phyloP scores from a whole-genome alignment of 495 filamentous ascomycete genomes.

The Hypoxylon intermedium region DNA sequence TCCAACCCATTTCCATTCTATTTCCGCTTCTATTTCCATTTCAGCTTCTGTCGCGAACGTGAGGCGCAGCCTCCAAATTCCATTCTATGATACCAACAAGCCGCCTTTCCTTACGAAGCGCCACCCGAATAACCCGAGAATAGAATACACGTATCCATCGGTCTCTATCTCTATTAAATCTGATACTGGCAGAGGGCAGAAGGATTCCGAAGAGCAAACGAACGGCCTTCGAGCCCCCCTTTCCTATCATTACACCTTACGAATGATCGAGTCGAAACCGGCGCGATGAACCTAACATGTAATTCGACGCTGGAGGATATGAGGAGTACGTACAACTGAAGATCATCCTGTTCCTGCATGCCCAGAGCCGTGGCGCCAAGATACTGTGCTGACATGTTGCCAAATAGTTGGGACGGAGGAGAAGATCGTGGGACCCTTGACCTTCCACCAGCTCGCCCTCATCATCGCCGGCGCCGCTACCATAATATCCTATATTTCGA shows the following conservation, averaged over 20 bases:
- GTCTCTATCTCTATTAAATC: neutral
- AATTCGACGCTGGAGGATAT: slow-evolving; percentile 64
- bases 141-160: slow-evolving; percentile 3
- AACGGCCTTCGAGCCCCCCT: neutral
- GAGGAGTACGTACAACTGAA: slow-evolving; percentile 53
- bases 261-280: slow-evolving; percentile 17
- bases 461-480: slow-evolving; percentile 62
- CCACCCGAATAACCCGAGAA: neutral
- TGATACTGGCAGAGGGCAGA: slow-evolving; percentile 4
- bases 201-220: neutral
- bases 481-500: slow-evolving; percentile 61
- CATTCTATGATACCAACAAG: neutral
- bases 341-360: slow-evolving; percentile 32
- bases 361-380: slow-evolving; percentile 36
- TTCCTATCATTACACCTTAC: neutral
- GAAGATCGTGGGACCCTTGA: slow-evolving; percentile 54
- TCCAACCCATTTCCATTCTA: neutral
- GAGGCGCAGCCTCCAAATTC: slow-evolving; percentile 11
- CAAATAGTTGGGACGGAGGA: slow-evolving; percentile 47
- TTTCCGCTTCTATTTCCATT: neutral
- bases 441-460: slow-evolving; percentile 63
- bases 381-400: slow-evolving; percentile 37
- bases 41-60: slow-evolving; percentile 3
- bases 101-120: slow-evolving; percentile 11
- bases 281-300: slow-evolving; percentile 52